A percentile compares a stretch with the other conserved stretches of the same genome.
Conservation (phyloP, 495 filamentous ascomycete species). For the Penicillium dipodomyicola region DNA sequence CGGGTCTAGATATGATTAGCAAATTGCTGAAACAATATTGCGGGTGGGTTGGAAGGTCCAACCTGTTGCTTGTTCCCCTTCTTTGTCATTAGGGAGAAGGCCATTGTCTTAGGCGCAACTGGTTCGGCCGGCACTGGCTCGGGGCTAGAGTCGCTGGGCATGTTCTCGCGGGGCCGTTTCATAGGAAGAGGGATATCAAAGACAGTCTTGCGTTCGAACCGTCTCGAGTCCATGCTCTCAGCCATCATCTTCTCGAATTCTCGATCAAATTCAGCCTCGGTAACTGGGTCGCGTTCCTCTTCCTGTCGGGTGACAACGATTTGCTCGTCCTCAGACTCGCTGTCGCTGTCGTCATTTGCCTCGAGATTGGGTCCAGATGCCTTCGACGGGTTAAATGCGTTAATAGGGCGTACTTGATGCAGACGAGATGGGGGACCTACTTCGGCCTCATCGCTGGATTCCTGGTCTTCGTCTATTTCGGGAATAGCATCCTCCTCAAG, state of each 20-base stretch:
- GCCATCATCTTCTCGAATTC: conserved; percentile 99
- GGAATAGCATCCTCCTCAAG: conserved; percentile 56
- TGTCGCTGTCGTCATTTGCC: conserved; percentile 39
- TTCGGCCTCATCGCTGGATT: conserved; percentile 60
- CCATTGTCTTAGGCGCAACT: conserved; percentile 66
- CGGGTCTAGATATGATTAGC: conserved; percentile 62
- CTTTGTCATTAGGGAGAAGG: conserved; percentile 94
- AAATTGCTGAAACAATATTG: neutral
- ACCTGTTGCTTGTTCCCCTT: conserved; percentile 94
- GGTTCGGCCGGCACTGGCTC: conserved; percentile 39
- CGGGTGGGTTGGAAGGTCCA: conserved; percentile 18
- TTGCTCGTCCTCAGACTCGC: conserved; percentile 71
- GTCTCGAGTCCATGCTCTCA: conserved; percentile 89
- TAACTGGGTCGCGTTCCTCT: conserved; percentile 88
- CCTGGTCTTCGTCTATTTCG: conserved; percentile 56
- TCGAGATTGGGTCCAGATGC: conserved; percentile 52
- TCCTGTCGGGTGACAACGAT: conserved; percentile 88
- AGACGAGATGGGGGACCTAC: conserved; percentile 27
- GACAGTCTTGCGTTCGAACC: conserved; percentile 87
- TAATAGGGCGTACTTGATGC: conserved; percentile 1
- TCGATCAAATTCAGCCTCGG: conserved; percentile 94
- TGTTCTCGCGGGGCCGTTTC: conserved; percentile 65
- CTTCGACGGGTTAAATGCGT: conserved; percentile 24
- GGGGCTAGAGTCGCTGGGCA: conserved; percentile 39
- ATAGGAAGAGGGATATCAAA: conserved; percentile 95